These are phyloP conservation scores for Camelina laxa DNA, from an alignment of 345 rosid genomes.

Conservation along the genomic window DNA sequence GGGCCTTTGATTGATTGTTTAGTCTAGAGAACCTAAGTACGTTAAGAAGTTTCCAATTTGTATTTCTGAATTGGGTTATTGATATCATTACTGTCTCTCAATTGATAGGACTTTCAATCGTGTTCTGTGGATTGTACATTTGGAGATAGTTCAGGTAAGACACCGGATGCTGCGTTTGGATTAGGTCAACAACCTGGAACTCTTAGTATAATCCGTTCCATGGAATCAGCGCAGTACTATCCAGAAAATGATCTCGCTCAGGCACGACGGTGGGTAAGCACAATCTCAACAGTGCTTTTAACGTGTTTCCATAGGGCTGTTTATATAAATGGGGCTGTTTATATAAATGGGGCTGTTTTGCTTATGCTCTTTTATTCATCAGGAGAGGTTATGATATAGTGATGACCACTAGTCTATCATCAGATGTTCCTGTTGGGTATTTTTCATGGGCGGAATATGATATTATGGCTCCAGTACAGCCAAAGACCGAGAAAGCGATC, in stretches of 20 bases:
- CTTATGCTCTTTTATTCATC: conserved; percentile 7
- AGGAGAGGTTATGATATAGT: conserved; percentile 79
- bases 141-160: conserved; percentile 48
- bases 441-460: conserved; percentile 99
- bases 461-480: conserved; percentile 87
- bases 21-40: background rate
- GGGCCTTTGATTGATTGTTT: background rate
- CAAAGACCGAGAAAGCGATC: conserved; percentile 78
- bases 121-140: conserved; percentile 79
- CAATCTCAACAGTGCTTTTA: conserved; percentile 44
- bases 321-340: too few species aligned
- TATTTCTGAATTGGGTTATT: background rate
- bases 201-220: conserved; percentile 70
- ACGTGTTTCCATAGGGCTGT: too few species aligned
- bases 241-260: conserved; percentile 63
- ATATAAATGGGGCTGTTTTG: background rate
- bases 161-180: conserved; percentile 79
- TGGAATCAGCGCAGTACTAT: conserved; percentile 93
- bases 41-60: too few species aligned
- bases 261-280: conserved; percentile 99
- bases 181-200: conserved; percentile 47
- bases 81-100: background rate
- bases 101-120: conserved; percentile 61
- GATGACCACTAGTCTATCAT: conserved; percentile 98
- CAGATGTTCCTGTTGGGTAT: conserved; percentile 99